Conservation (phyloP, 805 yeast species). For the Ogataea wickerhamii region DNA sequence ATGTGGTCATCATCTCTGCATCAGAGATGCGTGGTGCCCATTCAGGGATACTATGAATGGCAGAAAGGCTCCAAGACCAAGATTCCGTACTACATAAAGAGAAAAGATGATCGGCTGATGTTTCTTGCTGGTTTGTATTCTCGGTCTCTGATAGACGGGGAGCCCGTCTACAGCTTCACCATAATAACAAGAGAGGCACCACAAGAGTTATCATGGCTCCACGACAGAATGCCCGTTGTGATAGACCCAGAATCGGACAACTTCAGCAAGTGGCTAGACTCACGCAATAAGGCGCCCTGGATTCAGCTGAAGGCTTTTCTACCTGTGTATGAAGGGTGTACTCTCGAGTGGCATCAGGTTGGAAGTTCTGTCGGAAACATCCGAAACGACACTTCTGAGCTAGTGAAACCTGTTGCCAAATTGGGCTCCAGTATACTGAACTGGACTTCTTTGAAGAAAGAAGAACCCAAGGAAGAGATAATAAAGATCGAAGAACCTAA, state of each 20-base stretch:
- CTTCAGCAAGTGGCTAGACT: constrained; percentile 64
- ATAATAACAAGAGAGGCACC: constrained; percentile 75
- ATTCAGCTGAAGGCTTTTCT: constrained; percentile 39
- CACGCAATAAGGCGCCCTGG: constrained; percentile 34
- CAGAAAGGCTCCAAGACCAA: constrained; percentile 36
- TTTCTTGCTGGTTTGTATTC: constrained; percentile 61
- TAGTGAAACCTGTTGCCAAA: constrained; percentile 28
- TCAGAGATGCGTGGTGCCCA: constrained; percentile 70
- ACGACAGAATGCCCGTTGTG: constrained; percentile 74
- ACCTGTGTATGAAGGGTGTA: constrained; percentile 33
- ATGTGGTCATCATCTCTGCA: constrained; percentile 54
- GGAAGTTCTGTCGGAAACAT: constrained; percentile 62
- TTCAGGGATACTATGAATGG: constrained; percentile 91
- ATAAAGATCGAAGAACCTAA: not conserved
- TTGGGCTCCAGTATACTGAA: constrained; percentile 1
- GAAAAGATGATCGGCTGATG: constrained; percentile 49
- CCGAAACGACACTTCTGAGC: constrained; percentile 41
- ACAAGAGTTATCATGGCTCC: constrained; percentile 60
- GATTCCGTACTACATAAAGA: constrained; percentile 62
- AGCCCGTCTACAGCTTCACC: constrained; percentile 47
- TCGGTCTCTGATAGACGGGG: constrained; percentile 25
- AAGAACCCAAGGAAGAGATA: not conserved
- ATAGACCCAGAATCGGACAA: constrained; percentile 54
- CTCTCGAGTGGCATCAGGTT: constrained; percentile 55
- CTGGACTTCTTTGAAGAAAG: constrained; percentile 1